A percentile compares a stretch with the other conserved stretches of the same genome.
phyloP scores from a whole-genome alignment of 345 rosid genomes.

The Euphorbia lathyris region DNA sequence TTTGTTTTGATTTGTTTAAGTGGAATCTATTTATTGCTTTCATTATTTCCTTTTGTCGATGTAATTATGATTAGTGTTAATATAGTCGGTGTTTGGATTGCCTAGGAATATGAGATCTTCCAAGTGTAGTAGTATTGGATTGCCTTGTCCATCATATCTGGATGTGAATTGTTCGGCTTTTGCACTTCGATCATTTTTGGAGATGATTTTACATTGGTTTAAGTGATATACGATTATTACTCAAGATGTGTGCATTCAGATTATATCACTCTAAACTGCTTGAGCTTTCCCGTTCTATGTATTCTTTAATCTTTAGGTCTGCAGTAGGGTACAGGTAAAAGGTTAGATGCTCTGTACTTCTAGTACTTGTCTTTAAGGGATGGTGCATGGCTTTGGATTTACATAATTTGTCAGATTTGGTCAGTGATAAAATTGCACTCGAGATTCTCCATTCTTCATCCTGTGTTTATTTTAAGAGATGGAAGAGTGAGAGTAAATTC shows the following conservation, averaged over 20 bases:
- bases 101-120: neutral
- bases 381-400: neutral
- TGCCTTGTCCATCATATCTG: neutral
- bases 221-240: neutral
- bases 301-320: neutral
- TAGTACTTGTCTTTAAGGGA: neutral
- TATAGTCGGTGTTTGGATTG: neutral
- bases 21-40: neutral
- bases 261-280: neutral
- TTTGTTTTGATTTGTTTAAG: neutral
- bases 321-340: no score
- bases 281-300: neutral
- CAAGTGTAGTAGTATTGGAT: neutral
- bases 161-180: neutral
- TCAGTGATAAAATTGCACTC: neutral
- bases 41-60: neutral
- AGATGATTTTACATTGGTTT: neutral
- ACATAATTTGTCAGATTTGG: neutral
- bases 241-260: neutral
- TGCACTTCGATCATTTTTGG: neutral
- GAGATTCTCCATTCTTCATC: neutral
- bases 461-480: neutral
- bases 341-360: neutral
- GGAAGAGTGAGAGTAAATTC: neutral
- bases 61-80: conserved; percentile 9